These are phyloP conservation scores for Suillus decipiens DNA, from an alignment of 768 basidiomycete genomes.

Conservation along the genomic window DNA sequence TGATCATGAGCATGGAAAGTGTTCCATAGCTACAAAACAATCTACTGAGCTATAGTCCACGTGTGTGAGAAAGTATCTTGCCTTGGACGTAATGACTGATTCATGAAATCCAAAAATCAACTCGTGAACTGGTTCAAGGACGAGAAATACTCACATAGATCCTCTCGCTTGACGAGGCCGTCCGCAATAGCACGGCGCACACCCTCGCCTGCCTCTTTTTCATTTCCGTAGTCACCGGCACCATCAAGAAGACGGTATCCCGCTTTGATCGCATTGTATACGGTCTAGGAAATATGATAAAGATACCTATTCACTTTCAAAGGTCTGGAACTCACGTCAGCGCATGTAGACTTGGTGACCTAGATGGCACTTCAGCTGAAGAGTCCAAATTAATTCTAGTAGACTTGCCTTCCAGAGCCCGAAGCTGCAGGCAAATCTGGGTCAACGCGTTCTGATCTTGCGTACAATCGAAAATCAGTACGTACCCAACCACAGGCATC, in stretches of 20 bases:
- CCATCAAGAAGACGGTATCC: slow-evolving; percentile 89
- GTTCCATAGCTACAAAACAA: slow-evolving; percentile 70
- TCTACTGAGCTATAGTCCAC: neutral
- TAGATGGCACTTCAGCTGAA: slow-evolving; percentile 25
- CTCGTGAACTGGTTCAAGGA: slow-evolving; percentile 1
- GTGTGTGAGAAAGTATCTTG: slow-evolving; percentile 17
- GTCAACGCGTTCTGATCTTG: slow-evolving; percentile 8
- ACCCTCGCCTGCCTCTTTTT: slow-evolving; percentile 82
- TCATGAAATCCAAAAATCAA: neutral
- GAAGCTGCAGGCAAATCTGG: slow-evolving; percentile 42
- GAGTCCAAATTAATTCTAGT: neutral
- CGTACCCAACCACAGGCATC: slow-evolving; percentile 74
- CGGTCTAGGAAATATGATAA: slow-evolving; percentile 45
- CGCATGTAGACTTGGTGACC: slow-evolving; percentile 61
- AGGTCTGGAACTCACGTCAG: slow-evolving; percentile 46
- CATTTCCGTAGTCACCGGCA: slow-evolving; percentile 88
- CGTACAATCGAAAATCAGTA: slow-evolving; percentile 11
- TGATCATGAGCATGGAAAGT: slow-evolving; percentile 82
- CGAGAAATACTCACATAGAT: slow-evolving; percentile 61
- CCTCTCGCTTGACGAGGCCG: slow-evolving; percentile 85
- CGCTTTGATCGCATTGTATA: slow-evolving; percentile 82
- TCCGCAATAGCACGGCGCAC: slow-evolving; percentile 76
- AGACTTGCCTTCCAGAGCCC: slow-evolving; percentile 70
- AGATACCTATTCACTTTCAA: neutral
- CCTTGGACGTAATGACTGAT: slow-evolving; percentile 84